Evolutionary conservation across 345 rosid species (phyloP).

Genomic region (Eutrema yunnanense): DNA sequence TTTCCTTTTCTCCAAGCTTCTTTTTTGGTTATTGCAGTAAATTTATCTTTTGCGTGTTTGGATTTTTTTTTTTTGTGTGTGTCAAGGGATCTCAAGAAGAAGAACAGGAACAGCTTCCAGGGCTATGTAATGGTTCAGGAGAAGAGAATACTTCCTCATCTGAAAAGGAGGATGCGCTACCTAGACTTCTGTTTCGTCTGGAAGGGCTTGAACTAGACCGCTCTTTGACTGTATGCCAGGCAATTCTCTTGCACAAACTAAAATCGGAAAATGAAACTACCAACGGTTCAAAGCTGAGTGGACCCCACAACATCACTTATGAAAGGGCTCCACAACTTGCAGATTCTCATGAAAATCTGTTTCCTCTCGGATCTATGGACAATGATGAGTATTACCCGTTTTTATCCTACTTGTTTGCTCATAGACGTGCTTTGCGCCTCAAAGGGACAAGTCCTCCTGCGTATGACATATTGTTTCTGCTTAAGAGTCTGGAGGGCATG

Average conservation of each 20-base stretch:
- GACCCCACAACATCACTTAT: constrained; percentile 53
- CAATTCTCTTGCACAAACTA: constrained; percentile 61
- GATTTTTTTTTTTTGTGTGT: background rate
- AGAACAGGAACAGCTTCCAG: constrained; percentile 27
- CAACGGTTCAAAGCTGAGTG: constrained; percentile 47
- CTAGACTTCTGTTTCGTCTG: constrained; percentile 57
- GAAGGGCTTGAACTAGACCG: constrained; percentile 58
- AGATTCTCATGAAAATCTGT: constrained; percentile 20
- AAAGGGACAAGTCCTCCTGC: constrained; percentile 50
- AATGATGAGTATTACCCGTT: constrained; percentile 35
- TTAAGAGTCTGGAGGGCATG: constrained; percentile 70
- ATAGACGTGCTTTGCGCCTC: constrained; percentile 50
- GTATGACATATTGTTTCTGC: constrained; percentile 62
- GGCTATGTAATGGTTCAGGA: constrained; percentile 9
- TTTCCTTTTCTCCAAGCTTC: constrained; percentile 1
- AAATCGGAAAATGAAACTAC: constrained; percentile 49
- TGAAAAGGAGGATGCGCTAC: constrained; percentile 28
- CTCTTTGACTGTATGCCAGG: constrained; percentile 65
- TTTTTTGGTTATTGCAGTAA: constrained; percentile 1
- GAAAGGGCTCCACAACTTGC: constrained; percentile 39
- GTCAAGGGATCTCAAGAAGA: constrained; percentile 38
- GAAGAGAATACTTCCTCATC: constrained; percentile 27
- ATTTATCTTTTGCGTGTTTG: background rate
- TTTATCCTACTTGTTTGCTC: constrained; percentile 48
- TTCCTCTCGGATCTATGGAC: constrained; percentile 12